Base-by-base conservation (phyloP, 768 basidiomycete genomes). In the Hericium coralloides region DNA sequence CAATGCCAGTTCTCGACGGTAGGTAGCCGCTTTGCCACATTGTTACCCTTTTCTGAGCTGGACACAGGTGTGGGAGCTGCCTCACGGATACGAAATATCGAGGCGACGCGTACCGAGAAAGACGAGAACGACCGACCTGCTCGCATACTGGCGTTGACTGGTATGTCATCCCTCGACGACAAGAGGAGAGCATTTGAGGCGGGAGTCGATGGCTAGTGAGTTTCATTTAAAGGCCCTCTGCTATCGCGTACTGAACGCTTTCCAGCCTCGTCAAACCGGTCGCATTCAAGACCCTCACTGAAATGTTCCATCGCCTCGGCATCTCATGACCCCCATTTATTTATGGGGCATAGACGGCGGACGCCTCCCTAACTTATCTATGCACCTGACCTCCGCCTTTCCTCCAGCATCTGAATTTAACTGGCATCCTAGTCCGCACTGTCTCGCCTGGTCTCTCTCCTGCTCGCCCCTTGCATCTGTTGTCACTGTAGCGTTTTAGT, bases 1-100 rank as follows among this genome's bases (percentile, higher is more conserved):
- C 90, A 1, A 97, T 97, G 94, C 95, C 92, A 0, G 70, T 91
- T n/a, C 80, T 97, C 56, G 92, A 97, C 67, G 95, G 91, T 83
- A 43, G 9, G 55, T 38, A 38, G 17, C 31, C 26, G 17, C 36
- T 14, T 31, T 38, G 12, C 18, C 14, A 14, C 15, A 36, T 2
- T 31, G 26, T 31, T 12, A 15, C 43, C 14, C 5, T 37, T 41
- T 45, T 25, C 48, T 39, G 49, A 61, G 15, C 38, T 26, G 39
- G 38, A 17, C 38, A n/a, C 56, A 90, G 88, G 92, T 22, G 79
- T 95, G 53, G 84, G 86, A 17, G 94, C 95, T 7, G 92, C 93
- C 0, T 73, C 77, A 8, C 83, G 87, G 66, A 95, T 98, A 58
- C 87, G 93, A 22, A 74, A 79, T 55, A 78, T 93, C 38, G 92